These are phyloP conservation scores for Hypoxylon sp. DNA, from an alignment of 2,329 filamentous ascomycete genomes.

Conservation along the genomic window DNA sequence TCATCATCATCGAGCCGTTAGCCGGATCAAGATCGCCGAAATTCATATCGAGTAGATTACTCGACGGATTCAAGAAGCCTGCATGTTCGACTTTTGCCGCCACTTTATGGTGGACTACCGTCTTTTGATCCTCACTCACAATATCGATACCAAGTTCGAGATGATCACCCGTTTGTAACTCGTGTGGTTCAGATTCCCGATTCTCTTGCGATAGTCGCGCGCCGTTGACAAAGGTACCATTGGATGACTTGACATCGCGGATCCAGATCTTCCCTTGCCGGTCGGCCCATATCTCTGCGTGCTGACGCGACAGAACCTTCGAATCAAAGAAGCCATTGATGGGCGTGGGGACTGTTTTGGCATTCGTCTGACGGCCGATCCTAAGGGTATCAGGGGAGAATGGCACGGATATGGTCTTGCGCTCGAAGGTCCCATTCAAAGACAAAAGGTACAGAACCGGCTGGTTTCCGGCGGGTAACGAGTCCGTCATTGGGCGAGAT, in stretches of 20 bases:
- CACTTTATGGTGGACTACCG: constrained; percentile 98
- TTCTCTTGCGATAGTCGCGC: constrained; percentile 92
- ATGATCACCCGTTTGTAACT: constrained; percentile 90
- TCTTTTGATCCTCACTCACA: constrained; percentile 98
- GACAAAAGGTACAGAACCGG: constrained; percentile 89
- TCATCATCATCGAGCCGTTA: constrained; percentile 79
- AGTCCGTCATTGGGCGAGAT: constrained; percentile 75
- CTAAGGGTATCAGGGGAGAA: constrained; percentile 93
- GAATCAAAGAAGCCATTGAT: constrained; percentile 97
- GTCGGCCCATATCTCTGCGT: constrained; percentile 93
- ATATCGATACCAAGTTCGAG: constrained; percentile 98
- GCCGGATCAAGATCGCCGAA: constrained; percentile 92
- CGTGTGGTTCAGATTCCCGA: constrained; percentile 94
- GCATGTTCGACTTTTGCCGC: constrained; percentile 97
- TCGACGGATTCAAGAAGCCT: constrained; percentile 80
- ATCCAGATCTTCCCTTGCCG: constrained; percentile 92
- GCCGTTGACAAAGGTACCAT: constrained; percentile 98
- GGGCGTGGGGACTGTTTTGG: constrained; percentile 91
- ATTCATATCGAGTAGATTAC: constrained; percentile 86
- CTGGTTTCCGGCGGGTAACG: constrained; percentile 72
- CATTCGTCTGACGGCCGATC: constrained; percentile 96
- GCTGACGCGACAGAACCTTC: constrained; percentile 94
- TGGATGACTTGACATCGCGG: constrained; percentile 96
- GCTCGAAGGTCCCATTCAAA: constrained; percentile 95
- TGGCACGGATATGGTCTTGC: constrained; percentile 94